A percentile compares a stretch with the other conserved stretches of the same genome.
Evolutionary conservation across 1,284 basidiomycete genomes (phyloP).

Genomic region (Cryptococcus sp.): DNA sequence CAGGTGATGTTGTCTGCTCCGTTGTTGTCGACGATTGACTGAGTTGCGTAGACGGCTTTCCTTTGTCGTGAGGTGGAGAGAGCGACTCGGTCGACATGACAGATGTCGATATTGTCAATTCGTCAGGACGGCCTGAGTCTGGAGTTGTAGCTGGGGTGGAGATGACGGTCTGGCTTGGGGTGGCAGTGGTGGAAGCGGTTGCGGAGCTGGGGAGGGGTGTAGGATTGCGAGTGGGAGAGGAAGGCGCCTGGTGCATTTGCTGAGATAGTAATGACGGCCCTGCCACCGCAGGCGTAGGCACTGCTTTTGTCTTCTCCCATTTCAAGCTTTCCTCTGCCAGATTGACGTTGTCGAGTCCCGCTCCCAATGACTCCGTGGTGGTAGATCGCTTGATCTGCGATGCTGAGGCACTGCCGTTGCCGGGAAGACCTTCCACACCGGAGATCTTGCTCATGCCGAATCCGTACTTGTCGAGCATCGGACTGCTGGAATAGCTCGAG

Average conservation of each 20-base stretch:
- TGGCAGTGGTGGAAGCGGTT: conserved; percentile 38
- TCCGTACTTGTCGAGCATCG: conserved; percentile 86
- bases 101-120: conserved; percentile 53
- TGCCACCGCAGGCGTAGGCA: conserved; percentile 45
- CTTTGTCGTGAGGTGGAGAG: conserved; percentile 24
- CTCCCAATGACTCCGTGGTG: conserved; percentile 60
- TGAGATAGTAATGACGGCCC: conserved; percentile 82
- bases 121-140: conserved; percentile 47
- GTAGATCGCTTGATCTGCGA: conserved; percentile 44
- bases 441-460: conserved; percentile 82
- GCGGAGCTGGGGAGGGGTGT: conserved; percentile 12
- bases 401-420: conserved; percentile 12
- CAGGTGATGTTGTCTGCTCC: conserved; percentile 27
- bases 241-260: conserved; percentile 61
- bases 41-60: conserved; percentile 1
- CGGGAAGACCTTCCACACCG: conserved; percentile 32
- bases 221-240: conserved; percentile 21
- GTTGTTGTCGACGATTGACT: conserved; percentile 15
- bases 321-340: conserved; percentile 57
- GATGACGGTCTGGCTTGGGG: conserved; percentile 44
- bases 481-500: conserved; percentile 70
- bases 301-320: conserved; percentile 60
- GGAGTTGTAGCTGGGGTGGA: conserved; percentile 50
- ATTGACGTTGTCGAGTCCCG: conserved; percentile 67
- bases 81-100: conserved; percentile 38